Percentiles rank a stretch among this genome's conserved stretches.
Conservation (phyloP, 1,284 basidiomycete species). For the Pascua guehoae region DNA sequence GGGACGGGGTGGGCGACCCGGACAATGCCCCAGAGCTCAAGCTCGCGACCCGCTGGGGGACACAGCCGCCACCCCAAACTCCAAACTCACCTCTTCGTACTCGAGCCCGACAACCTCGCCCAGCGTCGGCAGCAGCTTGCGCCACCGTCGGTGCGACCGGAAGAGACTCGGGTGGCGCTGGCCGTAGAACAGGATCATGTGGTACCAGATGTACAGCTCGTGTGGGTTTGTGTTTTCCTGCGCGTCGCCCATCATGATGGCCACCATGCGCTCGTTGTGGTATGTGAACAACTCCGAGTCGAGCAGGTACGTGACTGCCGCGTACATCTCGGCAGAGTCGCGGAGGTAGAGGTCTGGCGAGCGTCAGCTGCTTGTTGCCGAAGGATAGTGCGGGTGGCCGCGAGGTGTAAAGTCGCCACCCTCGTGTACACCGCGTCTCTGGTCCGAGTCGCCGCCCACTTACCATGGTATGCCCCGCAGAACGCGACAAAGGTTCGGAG, state of each 20-base stretch:
- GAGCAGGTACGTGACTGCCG: slow-evolving; percentile 69
- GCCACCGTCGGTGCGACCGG: slow-evolving; percentile 74
- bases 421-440: not conserved
- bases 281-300: slow-evolving; percentile 79
- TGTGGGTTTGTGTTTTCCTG: slow-evolving; percentile 83
- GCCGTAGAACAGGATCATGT: slow-evolving; percentile 72
- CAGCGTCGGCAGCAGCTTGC: slow-evolving; percentile 70
- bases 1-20: not conserved
- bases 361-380: not conserved
- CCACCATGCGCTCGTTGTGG: slow-evolving; percentile 84
- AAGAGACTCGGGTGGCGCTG: slow-evolving; percentile 66
- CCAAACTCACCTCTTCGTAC: slow-evolving; percentile 40
- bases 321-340: slow-evolving; percentile 71
- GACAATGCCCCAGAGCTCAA: too few species aligned
- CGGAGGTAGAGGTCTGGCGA: slow-evolving; percentile 73
- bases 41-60: too few species aligned
- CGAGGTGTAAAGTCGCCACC: not conserved
- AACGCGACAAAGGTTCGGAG: slow-evolving; percentile 71
- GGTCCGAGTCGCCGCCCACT: slow-evolving; percentile 33
- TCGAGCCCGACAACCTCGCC: slow-evolving; percentile 55
- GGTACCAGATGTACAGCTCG: slow-evolving; percentile 72
- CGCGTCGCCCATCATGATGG: slow-evolving; percentile 64
- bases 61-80: too few species aligned
- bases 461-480: slow-evolving; percentile 79
- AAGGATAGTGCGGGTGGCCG: not conserved